phyloP scores from a whole-genome alignment of 2,329 filamentous ascomycete species.

The Akanthomyces dipterigenus region DNA sequence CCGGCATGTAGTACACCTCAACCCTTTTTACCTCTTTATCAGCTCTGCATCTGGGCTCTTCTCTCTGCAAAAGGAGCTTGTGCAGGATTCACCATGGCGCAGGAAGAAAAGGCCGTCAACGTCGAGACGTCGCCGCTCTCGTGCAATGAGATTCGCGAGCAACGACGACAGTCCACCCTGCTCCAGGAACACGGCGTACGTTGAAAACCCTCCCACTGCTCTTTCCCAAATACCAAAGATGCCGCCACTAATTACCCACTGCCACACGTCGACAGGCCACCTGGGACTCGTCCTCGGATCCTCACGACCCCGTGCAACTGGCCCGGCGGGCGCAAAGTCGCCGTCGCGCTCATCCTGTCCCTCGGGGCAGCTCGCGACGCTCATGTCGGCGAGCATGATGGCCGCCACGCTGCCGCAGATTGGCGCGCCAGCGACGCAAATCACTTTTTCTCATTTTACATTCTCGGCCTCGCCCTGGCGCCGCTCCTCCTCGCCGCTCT shows the following conservation, averaged over 20 bases:
- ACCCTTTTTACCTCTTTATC: not conserved
- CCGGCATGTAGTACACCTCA: too few species aligned
- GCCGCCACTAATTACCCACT: too few species aligned
- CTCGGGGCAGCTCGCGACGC: constrained; percentile 27
- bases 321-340: constrained; percentile 27
- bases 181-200: not conserved
- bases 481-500: constrained; percentile 28
- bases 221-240: too few species aligned
- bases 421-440: constrained; percentile 21
- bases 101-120: not conserved
- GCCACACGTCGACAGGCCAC: not conserved
- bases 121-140: not conserved
- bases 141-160: not conserved
- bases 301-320: constrained; percentile 60
- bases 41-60: not conserved
- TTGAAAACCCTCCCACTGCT: too few species aligned
- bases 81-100: not conserved
- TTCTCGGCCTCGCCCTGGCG: constrained; percentile 28
- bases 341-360: constrained; percentile 25
- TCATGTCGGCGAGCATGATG: constrained; percentile 31
- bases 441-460: constrained; percentile 29
- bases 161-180: not conserved
- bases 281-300: constrained; percentile 49
- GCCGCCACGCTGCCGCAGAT: constrained; percentile 28
- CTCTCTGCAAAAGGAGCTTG: too few species aligned